Evolutionary conservation across 2,329 filamentous ascomycete species (phyloP).

Genomic region (Penicillium frequentans): DNA sequence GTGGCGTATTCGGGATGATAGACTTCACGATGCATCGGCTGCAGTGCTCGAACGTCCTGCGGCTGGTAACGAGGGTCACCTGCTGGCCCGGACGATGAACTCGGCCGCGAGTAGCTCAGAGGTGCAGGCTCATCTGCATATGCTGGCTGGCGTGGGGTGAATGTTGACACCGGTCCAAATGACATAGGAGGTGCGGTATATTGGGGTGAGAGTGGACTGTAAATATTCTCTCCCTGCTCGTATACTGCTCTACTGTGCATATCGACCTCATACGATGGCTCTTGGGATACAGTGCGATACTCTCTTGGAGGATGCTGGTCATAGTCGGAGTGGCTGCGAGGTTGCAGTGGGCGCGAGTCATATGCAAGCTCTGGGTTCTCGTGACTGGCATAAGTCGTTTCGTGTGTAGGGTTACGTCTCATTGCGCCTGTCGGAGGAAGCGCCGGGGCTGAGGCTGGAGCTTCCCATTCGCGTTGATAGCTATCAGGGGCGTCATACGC

Average conservation of each 20-base stretch:
- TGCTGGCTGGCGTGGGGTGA: constrained; percentile 16
- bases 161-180: constrained; percentile 21
- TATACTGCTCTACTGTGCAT: constrained; percentile 14
- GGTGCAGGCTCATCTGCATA: constrained; percentile 20
- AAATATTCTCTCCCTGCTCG: constrained; percentile 19
- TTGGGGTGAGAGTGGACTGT: constrained; percentile 25
- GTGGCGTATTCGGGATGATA: constrained; percentile 42
- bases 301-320: constrained; percentile 24
- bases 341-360: constrained; percentile 24
- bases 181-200: constrained; percentile 22
- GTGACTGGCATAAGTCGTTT: constrained; percentile 20
- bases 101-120: constrained; percentile 17
- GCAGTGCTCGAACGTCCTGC: constrained; percentile 27
- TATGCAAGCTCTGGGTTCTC: constrained; percentile 21
- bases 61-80: constrained; percentile 26
- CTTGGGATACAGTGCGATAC: constrained; percentile 22
- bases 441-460: constrained; percentile 11
- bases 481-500: constrained; percentile 34
- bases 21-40: constrained; percentile 24
- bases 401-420: constrained; percentile 20
- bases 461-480: constrained; percentile 28
- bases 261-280: constrained; percentile 16
- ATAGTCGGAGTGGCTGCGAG: constrained; percentile 26
- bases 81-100: constrained; percentile 12
- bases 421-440: constrained; percentile 15